A percentile compares a stretch with the other conserved stretches of the same genome.
These are phyloP conservation scores for Salvia hispanica DNA, from an alignment of 257 asterid species.

Conservation along the genomic window DNA sequence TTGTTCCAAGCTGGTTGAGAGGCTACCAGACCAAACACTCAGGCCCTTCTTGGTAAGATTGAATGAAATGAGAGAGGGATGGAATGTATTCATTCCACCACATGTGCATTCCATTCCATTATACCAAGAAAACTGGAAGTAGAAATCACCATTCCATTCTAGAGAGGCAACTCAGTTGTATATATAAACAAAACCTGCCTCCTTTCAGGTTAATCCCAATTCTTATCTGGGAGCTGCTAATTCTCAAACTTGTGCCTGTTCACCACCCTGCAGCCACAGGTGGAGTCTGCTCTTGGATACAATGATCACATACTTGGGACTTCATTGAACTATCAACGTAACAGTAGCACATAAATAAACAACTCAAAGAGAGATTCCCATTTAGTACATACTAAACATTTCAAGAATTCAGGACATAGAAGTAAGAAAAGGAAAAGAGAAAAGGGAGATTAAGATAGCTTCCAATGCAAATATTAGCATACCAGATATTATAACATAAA, in stretches of 20 bases:
- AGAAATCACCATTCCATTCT: neutral
- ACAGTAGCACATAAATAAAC: neutral
- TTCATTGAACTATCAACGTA: neutral
- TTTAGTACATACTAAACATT: neutral
- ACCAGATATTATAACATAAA: neutral
- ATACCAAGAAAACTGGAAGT: too few relatives aligned
- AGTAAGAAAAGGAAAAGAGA: slow-evolving; percentile 2
- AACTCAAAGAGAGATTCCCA: neutral
- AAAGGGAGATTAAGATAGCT: slow-evolving; percentile 8
- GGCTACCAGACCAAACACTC: slow-evolving; percentile 7
- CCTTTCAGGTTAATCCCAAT: slow-evolving; percentile 8
- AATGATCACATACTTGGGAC: neutral
- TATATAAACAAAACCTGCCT: neutral
- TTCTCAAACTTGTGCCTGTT: slow-evolving; percentile 17
- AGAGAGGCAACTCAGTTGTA: neutral
- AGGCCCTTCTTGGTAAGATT: too few relatives aligned
- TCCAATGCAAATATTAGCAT: slow-evolving; percentile 11
- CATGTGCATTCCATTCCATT: too few relatives aligned
- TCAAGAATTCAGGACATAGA: slow-evolving; percentile 13
- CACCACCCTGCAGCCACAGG: slow-evolving; percentile 9
- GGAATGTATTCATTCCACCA: too few relatives aligned
- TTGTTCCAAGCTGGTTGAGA: slow-evolving; percentile 6
- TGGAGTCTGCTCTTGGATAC: neutral
- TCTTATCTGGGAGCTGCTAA: neutral
- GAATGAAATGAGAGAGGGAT: too few relatives aligned